These are phyloP conservation scores for Aspergillus sp. DNA, from an alignment of 2,329 filamentous ascomycete species.

Conservation along the genomic window DNA sequence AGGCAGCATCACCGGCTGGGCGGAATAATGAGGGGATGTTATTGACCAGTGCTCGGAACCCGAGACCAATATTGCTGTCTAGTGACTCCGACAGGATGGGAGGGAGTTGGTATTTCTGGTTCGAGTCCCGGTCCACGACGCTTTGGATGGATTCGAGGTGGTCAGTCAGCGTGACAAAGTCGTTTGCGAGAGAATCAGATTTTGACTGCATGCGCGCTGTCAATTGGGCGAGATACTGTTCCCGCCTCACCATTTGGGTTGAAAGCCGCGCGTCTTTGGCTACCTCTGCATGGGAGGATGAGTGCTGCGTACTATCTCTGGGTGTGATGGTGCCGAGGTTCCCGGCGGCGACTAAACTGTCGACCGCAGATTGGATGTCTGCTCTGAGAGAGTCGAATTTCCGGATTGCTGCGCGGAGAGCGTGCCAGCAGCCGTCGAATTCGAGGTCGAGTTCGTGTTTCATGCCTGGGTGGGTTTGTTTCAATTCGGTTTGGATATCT, in stretches of 20 bases:
- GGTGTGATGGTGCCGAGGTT: neutral
- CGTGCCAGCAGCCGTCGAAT: conserved; percentile 29
- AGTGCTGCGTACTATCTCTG: neutral
- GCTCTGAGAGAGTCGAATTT: conserved; percentile 31
- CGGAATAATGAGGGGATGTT: conserved; percentile 5
- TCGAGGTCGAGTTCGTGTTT: conserved; percentile 34
- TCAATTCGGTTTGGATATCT: conserved; percentile 21
- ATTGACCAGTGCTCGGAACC: neutral
- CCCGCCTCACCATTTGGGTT: conserved; percentile 25
- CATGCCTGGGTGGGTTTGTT: conserved; percentile 21
- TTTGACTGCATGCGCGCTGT: conserved; percentile 28
- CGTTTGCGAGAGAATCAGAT: conserved; percentile 22
- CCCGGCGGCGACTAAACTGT: conserved; percentile 25
- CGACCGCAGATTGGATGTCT: conserved; percentile 31
- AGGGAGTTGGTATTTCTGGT: neutral
- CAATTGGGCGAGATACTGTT: conserved; percentile 28
- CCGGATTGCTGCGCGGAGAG: conserved; percentile 25
- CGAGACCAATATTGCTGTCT: neutral
- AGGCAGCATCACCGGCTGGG: neutral
- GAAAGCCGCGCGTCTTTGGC: conserved; percentile 23
- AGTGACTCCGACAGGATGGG: neutral
- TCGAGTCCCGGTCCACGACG: conserved; percentile 23
- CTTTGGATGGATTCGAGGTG: conserved; percentile 29
- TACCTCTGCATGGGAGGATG: conserved; percentile 1
- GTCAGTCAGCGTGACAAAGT: conserved; percentile 29